Conservation (phyloP, 139 green algal species). For the Chlamydomonas incerta region DNA sequence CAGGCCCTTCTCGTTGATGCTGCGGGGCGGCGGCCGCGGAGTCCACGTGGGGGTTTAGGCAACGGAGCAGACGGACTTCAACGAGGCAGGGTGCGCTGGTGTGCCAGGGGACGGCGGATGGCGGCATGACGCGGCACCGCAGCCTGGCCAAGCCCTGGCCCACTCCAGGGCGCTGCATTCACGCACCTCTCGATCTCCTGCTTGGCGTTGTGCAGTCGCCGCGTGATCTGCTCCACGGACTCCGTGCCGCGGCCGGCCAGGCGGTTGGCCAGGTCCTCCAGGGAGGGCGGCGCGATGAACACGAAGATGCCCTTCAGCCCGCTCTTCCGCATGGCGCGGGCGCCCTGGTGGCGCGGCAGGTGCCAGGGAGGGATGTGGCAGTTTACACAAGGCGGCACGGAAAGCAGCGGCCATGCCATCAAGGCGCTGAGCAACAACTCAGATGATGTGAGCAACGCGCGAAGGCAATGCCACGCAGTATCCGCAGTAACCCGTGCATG, state of each 20-base stretch:
- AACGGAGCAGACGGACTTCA: background rate
- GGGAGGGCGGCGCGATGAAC: conserved; percentile 84
- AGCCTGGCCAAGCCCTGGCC: too few species aligned
- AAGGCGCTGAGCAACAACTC: too few species aligned
- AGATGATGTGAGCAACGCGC: too few species aligned
- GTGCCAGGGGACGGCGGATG: too few species aligned
- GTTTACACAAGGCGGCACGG: too few species aligned
- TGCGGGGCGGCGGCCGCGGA: conserved; percentile 24
- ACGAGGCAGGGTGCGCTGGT: too few species aligned
- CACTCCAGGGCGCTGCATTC: background rate
- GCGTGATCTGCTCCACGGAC: conserved; percentile 75
- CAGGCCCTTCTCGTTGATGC: conserved; percentile 72
- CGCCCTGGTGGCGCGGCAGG: conserved; percentile 58
- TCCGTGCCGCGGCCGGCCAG: conserved; percentile 84
- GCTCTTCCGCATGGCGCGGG: conserved; percentile 49
- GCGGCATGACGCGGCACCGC: too few species aligned
- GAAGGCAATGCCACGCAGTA: too few species aligned
- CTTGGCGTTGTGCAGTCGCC: conserved; percentile 73
- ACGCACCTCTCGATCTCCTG: conserved; percentile 78
- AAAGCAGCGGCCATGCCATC: too few species aligned
- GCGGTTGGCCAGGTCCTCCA: conserved; percentile 83
- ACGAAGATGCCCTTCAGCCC: conserved; percentile 80
- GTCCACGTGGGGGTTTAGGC: background rate
- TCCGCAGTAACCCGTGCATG: too few species aligned
- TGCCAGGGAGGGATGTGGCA: too few species aligned